Percentiles rank a stretch among this genome's conserved stretches.
Evolutionary conservation across 106 monocot species (phyloP).

Genomic region (Acorus gramineus): DNA sequence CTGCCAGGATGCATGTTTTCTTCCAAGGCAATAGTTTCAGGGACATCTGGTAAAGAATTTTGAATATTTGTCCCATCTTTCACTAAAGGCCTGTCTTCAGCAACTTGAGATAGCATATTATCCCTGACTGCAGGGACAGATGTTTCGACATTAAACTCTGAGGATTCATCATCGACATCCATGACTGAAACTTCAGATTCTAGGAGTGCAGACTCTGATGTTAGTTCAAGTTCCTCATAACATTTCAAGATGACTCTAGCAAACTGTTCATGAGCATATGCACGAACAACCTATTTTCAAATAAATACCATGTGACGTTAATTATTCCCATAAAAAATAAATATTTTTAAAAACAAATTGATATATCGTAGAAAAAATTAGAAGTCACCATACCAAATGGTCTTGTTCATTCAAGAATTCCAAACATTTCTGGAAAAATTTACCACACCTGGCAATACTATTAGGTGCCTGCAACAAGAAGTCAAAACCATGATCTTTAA

Average conservation of each 20-base stretch:
- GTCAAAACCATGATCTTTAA: neutral
- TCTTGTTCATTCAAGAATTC: slow-evolving; percentile 75
- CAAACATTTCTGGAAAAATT: slow-evolving; percentile 89
- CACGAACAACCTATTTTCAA: slow-evolving; percentile 61
- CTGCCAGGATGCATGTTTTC: slow-evolving; percentile 2
- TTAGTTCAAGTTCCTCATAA: slow-evolving; percentile 76
- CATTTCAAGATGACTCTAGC: slow-evolving; percentile 90
- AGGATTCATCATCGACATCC: slow-evolving; percentile 72
- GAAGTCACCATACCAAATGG: slow-evolving; percentile 49
- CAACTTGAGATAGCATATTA: slow-evolving; percentile 7
- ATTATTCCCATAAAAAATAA: neutral
- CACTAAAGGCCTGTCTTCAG: slow-evolving; percentile 11
- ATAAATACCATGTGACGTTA: neutral
- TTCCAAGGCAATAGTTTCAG: slow-evolving; percentile 12
- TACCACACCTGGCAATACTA: slow-evolving; percentile 64
- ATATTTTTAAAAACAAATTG: neutral
- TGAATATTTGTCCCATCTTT: slow-evolving; percentile 10
- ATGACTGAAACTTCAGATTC: slow-evolving; percentile 72
- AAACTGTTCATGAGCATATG: slow-evolving; percentile 97
- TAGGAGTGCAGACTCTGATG: slow-evolving; percentile 60
- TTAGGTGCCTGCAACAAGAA: slow-evolving; percentile 44
- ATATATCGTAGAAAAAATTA: neutral
- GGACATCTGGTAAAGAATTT: slow-evolving; percentile 10
- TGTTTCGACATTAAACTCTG: slow-evolving; percentile 51
- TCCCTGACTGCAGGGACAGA: slow-evolving; percentile 27